Base-by-base conservation (phyloP, 768 basidiomycete species). In the Suillus fuscotomentosus region DNA sequence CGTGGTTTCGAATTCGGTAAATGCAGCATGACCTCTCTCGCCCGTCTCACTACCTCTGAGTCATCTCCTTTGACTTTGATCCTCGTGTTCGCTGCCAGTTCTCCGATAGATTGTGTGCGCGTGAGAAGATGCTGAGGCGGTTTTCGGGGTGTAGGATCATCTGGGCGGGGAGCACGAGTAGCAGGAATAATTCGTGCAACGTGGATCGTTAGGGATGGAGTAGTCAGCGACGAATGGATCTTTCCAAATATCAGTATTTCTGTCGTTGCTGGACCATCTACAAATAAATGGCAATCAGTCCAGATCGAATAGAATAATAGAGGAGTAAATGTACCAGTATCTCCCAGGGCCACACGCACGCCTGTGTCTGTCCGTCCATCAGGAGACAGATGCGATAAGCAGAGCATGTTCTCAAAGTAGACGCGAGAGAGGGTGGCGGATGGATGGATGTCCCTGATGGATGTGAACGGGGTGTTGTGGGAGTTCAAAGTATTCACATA, bases 91-190 rank as follows among this genome's bases (percentile, higher is more conserved):
- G 68, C 69, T 6, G 68, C 66, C 10, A 71, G 65, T 27, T 71
- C 67, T 2, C 65, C 55, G 4, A 72, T 60, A 11, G 60, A 63
- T 63, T 42, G 63, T 34, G 63, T 64, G 2, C 5, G 39, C 31
- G 43, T 66, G 10, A 64, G 38, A 27, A 77, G 66, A 53, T 79
- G 62, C 8, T 69, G 66, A 4, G 90, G 88, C 0, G 90, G 90
- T 36, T 82, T 31, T 20, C 91, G 88, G 9, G 91, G 91, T 6
- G 87, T 91, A 0, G 90, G 91, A 65, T 93, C 91, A 66, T 93
- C 91, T 0, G 91, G 91, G 42, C 91, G 81, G 5, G 88, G 88
- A 0, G 70, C 65, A 2, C 69, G 79, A 54, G 82, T 78, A 17
- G 74, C 70, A 69, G 83, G 71, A 10, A 81, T 79, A 65, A 91